Evolutionary conservation across 2,329 filamentous ascomycete genomes (phyloP), one percentile per base, ranked within the genome.

Genomic region (Ophiostoma ulmi): DNA sequence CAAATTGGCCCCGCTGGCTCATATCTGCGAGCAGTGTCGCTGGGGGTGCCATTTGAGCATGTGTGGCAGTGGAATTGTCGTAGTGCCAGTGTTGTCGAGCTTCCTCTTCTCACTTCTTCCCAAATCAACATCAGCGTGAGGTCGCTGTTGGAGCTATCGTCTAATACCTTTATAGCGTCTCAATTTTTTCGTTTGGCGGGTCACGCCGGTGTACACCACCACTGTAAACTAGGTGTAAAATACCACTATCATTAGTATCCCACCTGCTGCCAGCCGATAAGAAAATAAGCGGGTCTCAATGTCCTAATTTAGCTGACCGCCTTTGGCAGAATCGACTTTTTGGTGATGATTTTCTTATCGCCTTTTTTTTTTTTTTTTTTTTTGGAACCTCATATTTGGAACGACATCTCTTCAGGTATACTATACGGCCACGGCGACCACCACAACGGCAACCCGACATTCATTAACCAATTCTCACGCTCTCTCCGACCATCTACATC

Each of bases 1-100:
- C 69, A 71, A 73, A 75, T 3, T 26, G 70, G 48, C 71, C 39
- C 61, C 71, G 68, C 63, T 70, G 14, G 36, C 72, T 69, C 67
- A 75, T 58, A 67, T 75, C 74, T 20, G 67, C 39, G 6, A 74
- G n/a, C 26, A 74, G 39, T 48, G 71, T 31, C 35, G 69, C 66
- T 38, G 71, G 68, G n/a, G 72, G 58, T 61, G 69, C 66, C 74
- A 73, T 75, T 36, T 11, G 2, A 65, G 20, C 61, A n/a, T 35
- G 17, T 20, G 13, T 22, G 14, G 17, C 35, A 10, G 61, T 39
- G 35, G 20, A 17, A 38, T 39, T 64, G 17, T 64, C 6, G 61
- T 39, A 1, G 61, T 64, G 14, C 58, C 26, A 2, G 26, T 38
- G 20, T 31, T 64, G 35, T 26, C 22, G 26, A 35, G 58, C 26